Evolutionary conservation across 805 yeast species (phyloP).

Genomic region (Danielozyma ontarioensis): DNA sequence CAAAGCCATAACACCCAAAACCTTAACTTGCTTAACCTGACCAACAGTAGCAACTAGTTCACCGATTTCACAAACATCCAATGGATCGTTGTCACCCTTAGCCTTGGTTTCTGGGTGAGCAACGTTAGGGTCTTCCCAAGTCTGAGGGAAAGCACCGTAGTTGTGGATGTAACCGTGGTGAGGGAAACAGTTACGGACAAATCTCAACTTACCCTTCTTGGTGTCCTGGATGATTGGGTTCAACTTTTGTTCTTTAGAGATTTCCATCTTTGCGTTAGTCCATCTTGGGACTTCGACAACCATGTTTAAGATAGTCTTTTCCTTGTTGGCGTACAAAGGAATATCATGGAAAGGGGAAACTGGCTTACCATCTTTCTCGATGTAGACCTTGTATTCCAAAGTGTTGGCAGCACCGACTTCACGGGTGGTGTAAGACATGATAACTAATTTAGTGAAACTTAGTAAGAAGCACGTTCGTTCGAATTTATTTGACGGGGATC

Average conservation of each 20-base stretch:
- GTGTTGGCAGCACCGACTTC: conserved; percentile 95
- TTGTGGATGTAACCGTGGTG: conserved; percentile 81
- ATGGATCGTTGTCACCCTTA: conserved; percentile 44
- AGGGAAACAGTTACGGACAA: conserved; percentile 75
- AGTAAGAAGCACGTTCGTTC: neutral
- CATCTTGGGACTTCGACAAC: conserved; percentile 53
- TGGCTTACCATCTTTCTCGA: conserved; percentile 91
- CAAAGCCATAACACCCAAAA: conserved; percentile 71
- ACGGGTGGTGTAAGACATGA: conserved; percentile 80
- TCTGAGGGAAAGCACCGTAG: conserved; percentile 87
- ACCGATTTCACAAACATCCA: conserved; percentile 47
- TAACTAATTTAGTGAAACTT: too few relatives aligned
- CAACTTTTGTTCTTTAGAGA: conserved; percentile 48
- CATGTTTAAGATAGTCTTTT: conserved; percentile 35
- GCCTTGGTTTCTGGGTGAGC: conserved; percentile 41
- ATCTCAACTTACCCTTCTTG: conserved; percentile 70
- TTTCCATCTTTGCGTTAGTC: conserved; percentile 82
- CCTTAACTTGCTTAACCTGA: conserved; percentile 56
- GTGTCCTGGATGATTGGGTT: conserved; percentile 82
- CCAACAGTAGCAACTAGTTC: conserved; percentile 45
- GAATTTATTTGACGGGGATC: neutral
- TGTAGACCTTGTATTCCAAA: conserved; percentile 83
- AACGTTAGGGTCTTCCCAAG: conserved; percentile 93
- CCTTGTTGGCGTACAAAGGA: conserved; percentile 84
- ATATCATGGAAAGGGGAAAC: conserved; percentile 87